Percentiles rank a stretch among this genome's conserved stretches.
phyloP scores from a whole-genome alignment of 208 protist species.

The Leishmania guyanensis region DNA sequence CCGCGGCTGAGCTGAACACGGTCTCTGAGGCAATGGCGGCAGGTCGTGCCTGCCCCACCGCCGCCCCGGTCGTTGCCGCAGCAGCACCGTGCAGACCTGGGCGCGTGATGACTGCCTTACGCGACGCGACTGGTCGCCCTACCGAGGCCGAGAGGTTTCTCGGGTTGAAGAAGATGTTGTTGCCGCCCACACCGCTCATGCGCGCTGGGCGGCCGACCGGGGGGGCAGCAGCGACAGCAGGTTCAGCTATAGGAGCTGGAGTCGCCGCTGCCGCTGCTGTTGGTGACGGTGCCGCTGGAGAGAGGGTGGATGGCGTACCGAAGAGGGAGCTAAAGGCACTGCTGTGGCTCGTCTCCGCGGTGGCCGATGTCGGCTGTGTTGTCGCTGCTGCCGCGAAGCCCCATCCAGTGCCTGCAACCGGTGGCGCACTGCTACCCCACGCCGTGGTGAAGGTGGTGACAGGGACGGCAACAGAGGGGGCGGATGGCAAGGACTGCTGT shows the following conservation, averaged over 20 bases:
- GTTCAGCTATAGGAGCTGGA: not conserved
- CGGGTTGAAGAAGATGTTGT: slow-evolving; percentile 60
- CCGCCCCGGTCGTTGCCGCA: not conserved
- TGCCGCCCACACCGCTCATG: slow-evolving; percentile 16
- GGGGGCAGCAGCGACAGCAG: slow-evolving; percentile 2
- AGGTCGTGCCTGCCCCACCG: not conserved
- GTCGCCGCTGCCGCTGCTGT: not conserved
- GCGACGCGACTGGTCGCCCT: slow-evolving; percentile 37
- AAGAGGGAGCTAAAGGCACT: slow-evolving; percentile 39
- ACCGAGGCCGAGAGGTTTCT: slow-evolving; percentile 13
- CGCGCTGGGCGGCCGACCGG: not conserved
- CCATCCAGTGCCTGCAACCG: slow-evolving; percentile 6
- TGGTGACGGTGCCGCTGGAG: not conserved
- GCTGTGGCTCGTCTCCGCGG: slow-evolving; percentile 23
- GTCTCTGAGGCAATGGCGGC: not conserved
- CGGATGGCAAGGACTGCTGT: slow-evolving; percentile 1
- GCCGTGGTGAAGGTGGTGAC: slow-evolving; percentile 32
- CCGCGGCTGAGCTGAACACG: slow-evolving; percentile 10
- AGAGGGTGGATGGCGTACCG: not conserved
- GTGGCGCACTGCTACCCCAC: slow-evolving; percentile 10
- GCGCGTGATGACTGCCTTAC: slow-evolving; percentile 32
- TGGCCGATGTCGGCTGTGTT: not conserved
- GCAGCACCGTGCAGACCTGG: slow-evolving; percentile 5
- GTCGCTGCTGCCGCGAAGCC: slow-evolving; percentile 6
- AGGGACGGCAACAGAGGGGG: slow-evolving; percentile 13